Conservation (phyloP, 164 flowering plant genomes). For the Buxus sempervirens region DNA sequence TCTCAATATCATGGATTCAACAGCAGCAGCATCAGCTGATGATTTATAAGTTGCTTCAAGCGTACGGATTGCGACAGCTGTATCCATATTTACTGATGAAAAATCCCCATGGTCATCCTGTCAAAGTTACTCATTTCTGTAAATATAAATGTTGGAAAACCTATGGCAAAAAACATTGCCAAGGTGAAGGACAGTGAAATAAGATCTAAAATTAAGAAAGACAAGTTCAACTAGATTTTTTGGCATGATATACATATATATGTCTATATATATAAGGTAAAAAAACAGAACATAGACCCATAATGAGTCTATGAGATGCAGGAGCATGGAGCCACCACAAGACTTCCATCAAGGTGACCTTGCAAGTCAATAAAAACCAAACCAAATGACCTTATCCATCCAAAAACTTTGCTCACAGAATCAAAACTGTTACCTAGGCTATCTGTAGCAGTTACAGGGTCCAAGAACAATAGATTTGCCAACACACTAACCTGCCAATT, state of each 20-base stretch:
- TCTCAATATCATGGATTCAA: conserved; percentile 74
- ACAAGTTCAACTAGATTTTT: neutral
- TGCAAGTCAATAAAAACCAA: neutral
- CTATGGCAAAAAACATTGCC: neutral
- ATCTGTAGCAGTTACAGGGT: neutral
- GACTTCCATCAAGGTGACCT: neutral
- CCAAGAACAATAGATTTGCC: neutral
- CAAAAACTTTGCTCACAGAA: neutral
- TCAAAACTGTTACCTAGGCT: neutral
- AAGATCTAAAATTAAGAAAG: neutral
- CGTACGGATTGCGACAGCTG: conserved; percentile 97
- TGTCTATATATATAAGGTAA: too few species aligned
- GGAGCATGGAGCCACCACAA: neutral
- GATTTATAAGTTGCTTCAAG: conserved; percentile 97
- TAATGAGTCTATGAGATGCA: neutral
- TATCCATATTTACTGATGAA: conserved; percentile 97
- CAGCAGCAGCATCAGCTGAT: conserved; percentile 91
- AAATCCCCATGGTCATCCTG: conserved; percentile 98
- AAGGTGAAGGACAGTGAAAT: neutral
- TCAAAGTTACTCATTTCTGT: conserved; percentile 5
- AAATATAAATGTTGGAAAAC: conserved; percentile 2
- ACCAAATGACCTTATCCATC: neutral
- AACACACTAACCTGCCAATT: conserved; percentile 80
- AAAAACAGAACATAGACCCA: neutral
- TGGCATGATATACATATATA: neutral